Base-by-base conservation (phyloP, 2,329 filamentous ascomycete genomes). In the Aureobasidium sp. region DNA sequence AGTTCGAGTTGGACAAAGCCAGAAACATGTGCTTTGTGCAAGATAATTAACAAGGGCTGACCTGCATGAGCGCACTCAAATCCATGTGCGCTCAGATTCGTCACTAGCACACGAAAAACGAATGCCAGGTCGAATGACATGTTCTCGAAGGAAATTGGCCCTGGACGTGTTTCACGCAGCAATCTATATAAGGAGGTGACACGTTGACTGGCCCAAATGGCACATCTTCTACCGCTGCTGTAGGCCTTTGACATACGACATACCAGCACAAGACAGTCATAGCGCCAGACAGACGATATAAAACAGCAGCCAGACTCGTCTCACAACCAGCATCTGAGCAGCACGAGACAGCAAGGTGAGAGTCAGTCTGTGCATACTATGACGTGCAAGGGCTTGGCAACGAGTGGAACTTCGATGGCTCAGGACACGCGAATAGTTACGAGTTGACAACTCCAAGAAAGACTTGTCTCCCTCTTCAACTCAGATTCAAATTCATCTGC, bases 81-180 rank as follows among this genome's bases (percentile, higher is more conserved):
- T 12, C 12, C 32, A 37, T 39, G 34, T 13, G 32, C 48, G 23
- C 17, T 36, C 48, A 3, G 10, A 36, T 13, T 15, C 9, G 27
- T 51, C 32, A 15, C 29, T 34, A 52, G 12, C 34, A 39, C 48
- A 26, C 2, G 3, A 3, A 26, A 37, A 37, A 37, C 20, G 20
- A 29, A 41, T 42, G 37, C 10, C 51, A 42, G 13, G 15, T 55
- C 8, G n/a, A 42, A 9, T 32, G 53, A 57, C 53, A 46, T 36
- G 53, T 57, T 57, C 53, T 57, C 39, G 41, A 46, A 57, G 41
- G 53, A 32, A 44, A 57, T 57, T 57, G 27, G 53, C 53, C 39
- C 34, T 26, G n/a, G n/a, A 46, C 8, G 29, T 57, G 53, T 57
- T 36, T 57, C 53, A 57, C 15, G 6, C n/a, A 26, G 53, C 41